Evolutionary conservation across 1,284 basidiomycete species (phyloP), one percentile per base, ranked within the genome.

Genomic region (Puccinia sorghi): DNA sequence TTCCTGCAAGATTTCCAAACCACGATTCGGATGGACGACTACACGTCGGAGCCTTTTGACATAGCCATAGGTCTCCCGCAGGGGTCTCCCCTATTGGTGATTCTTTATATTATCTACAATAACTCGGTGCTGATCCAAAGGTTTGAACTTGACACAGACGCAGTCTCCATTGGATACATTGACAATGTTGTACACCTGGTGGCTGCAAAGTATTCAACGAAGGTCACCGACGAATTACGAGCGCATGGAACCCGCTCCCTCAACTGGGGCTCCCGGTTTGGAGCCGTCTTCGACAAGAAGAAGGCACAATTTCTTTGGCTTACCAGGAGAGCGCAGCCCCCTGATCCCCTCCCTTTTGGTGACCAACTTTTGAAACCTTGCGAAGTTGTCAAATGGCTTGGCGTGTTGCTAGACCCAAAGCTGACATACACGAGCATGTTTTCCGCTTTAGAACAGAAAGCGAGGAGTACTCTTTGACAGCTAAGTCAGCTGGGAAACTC

Each of bases 61-160:
- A 54, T 71, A 1, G 37, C 27, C 0, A 63, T 63, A 20, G 71
- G 71, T 9, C 54, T 72, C 13, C 71, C 71, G 3, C 71, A 72
- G 41, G 71, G 71, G 8, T 72, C 54, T 1, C 71, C 52, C 7
- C 41, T 72, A 7, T 72, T 17, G 12, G 71, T 72, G 0, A 72
- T 72, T 13, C 43, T 72, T 3, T 72, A 59, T 3, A 72, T 72
- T n/a, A 9, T 72, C 0, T 72, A 72, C n/a, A 72, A 57, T 20
- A 56, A 50, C 22, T 72, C 70, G 1, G 2, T 72, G 17, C 17
- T 72, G 20, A 20, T 13, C 15, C 13, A 5, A 41, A 25, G 4
- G 8, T 15, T 63, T 32, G 22, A 20, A 0, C 4, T 6, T 13
- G 32, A 32, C 39, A 32, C 0, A 7, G 50, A 72, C 7, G 39